Evolutionary conservation across 2,329 filamentous ascomycete genomes (phyloP).

Genomic region (Xylariaceae sp.): DNA sequence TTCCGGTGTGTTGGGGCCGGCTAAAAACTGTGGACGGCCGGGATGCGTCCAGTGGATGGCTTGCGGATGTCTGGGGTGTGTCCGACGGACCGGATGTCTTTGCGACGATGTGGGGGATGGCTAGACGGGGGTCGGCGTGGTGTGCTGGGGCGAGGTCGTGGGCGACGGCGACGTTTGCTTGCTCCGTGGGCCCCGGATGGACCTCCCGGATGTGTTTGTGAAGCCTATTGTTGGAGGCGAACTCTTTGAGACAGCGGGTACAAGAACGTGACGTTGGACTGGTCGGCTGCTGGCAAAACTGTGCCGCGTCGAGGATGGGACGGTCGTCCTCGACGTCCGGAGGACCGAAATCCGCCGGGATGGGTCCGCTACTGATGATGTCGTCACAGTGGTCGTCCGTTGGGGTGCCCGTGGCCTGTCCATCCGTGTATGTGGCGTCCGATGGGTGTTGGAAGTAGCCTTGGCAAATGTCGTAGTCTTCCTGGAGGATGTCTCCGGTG

Average conservation of each 20-base stretch:
- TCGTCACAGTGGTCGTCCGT: neutral
- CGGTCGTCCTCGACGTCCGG: neutral
- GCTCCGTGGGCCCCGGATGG: neutral
- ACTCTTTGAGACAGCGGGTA: neutral
- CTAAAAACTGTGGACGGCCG: too few relatives aligned
- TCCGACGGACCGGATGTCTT: too few relatives aligned
- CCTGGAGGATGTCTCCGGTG: too few relatives aligned
- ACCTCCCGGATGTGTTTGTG: neutral
- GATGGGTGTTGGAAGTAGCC: neutral
- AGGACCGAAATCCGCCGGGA: neutral
- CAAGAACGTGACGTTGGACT: neutral
- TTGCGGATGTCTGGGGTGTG: too few relatives aligned
- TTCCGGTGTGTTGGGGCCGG: neutral
- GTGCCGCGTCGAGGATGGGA: neutral
- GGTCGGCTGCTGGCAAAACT: neutral
- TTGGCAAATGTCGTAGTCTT: too few relatives aligned
- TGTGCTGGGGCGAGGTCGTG: neutral
- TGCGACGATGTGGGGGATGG: neutral
- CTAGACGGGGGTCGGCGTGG: neutral
- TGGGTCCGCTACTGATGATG: neutral
- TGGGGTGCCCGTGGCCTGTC: too few relatives aligned
- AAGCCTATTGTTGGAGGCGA: neutral
- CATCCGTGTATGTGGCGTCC: neutral
- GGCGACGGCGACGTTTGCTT: neutral
- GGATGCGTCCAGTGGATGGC: too few relatives aligned